These are phyloP conservation scores for Pseudonectria buxi DNA, from an alignment of 2,329 filamentous ascomycete species.

Conservation along the genomic window DNA sequence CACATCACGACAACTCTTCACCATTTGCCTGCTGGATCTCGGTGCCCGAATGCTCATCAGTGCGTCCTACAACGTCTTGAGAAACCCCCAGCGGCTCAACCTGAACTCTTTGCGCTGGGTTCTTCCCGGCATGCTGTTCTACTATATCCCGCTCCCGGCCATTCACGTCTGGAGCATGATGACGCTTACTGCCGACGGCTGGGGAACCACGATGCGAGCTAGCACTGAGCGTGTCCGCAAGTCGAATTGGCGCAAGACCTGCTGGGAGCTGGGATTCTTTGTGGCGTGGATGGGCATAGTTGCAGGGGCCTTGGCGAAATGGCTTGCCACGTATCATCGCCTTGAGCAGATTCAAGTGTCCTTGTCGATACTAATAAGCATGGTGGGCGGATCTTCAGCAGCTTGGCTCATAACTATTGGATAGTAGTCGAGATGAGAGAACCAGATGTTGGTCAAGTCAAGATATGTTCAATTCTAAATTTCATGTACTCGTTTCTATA, in stretches of 20 bases:
- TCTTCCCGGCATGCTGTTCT: constrained; percentile 18
- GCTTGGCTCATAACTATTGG: too few relatives aligned
- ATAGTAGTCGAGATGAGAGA: too few relatives aligned
- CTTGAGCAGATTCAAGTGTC: too few relatives aligned
- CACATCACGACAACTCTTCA: constrained; percentile 11
- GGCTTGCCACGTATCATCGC: background rate
- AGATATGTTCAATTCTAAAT: too few relatives aligned
- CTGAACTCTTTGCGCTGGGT: constrained; percentile 12
- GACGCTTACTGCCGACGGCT: constrained; percentile 18
- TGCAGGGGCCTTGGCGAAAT: constrained; percentile 8
- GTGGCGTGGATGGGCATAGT: constrained; percentile 18
- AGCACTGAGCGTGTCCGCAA: constrained; percentile 11
- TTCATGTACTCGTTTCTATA: too few relatives aligned
- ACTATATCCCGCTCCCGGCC: constrained; percentile 17
- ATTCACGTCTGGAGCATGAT: constrained; percentile 20
- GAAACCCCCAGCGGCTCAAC: constrained; percentile 18
- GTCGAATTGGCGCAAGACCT: constrained; percentile 12
- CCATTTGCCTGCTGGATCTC: constrained; percentile 11
- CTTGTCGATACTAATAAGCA: too few relatives aligned
- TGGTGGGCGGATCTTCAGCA: too few relatives aligned
- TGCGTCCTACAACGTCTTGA: constrained; percentile 13
- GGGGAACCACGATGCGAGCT: constrained; percentile 20
- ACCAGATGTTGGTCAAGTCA: too few relatives aligned
- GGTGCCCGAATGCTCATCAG: constrained; percentile 8
- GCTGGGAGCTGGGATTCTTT: constrained; percentile 19